Evolutionary conservation across 805 yeast genomes (phyloP).

Genomic region (Hermanozyma aechmeae): DNA sequence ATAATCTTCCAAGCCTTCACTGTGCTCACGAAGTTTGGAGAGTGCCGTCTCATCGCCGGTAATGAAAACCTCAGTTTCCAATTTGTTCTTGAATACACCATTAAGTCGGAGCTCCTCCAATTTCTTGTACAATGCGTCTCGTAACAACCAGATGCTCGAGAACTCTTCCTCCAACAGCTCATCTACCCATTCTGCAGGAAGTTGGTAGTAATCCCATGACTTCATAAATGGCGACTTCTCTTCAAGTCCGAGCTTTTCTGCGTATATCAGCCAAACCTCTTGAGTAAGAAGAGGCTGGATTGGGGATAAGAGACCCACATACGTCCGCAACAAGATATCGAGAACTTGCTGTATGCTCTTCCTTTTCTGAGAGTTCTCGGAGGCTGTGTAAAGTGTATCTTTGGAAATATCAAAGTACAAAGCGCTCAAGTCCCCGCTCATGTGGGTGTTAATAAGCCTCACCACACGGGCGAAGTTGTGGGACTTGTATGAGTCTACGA

Average conservation of each 20-base stretch:
- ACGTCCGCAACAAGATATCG: constrained; percentile 45
- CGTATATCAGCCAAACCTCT: constrained; percentile 71
- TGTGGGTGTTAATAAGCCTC: constrained; percentile 57
- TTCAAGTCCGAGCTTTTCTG: constrained; percentile 14
- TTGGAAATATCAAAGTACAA: constrained; percentile 80
- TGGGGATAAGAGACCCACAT: constrained; percentile 67
- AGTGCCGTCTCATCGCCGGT: constrained; percentile 4
- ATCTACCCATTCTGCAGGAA: constrained; percentile 26
- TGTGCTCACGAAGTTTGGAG: constrained; percentile 12
- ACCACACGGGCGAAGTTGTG: constrained; percentile 66
- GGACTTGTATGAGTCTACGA: constrained; percentile 37
- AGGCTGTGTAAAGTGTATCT: constrained; percentile 76
- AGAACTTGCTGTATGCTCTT: constrained; percentile 61
- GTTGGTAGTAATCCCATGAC: constrained; percentile 13
- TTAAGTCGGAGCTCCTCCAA: constrained; percentile 49
- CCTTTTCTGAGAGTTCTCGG: constrained; percentile 36
- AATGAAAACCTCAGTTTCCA: constrained; percentile 46
- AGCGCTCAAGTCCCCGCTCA: constrained; percentile 71
- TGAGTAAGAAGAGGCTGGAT: constrained; percentile 78
- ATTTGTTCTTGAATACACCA: constrained; percentile 45
- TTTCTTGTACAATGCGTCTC: constrained; percentile 39
- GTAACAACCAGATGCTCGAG: constrained; percentile 34
- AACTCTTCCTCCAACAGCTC: constrained; percentile 34
- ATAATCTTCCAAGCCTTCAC: constrained; percentile 26
- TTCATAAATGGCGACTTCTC: constrained; percentile 8